Evolutionary conservation across 2,329 filamentous ascomycete genomes (phyloP).

Genomic region (Ophiostoma himal-ulmi): DNA sequence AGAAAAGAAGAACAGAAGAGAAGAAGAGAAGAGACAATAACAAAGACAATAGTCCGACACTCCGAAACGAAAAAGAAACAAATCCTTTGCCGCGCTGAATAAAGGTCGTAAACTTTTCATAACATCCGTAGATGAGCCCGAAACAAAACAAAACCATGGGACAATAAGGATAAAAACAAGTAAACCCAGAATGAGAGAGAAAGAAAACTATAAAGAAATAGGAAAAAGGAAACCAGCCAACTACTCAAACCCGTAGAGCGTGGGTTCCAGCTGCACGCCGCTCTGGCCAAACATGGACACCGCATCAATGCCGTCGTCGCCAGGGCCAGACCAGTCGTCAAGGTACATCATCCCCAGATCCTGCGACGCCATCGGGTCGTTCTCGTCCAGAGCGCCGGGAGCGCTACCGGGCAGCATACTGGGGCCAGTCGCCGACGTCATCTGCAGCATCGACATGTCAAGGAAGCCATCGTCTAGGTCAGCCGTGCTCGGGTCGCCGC

Average conservation of each 20-base stretch:
- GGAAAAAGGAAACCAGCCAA: not conserved
- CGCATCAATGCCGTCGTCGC: conserved; percentile 34
- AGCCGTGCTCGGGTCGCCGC: conserved; percentile 37
- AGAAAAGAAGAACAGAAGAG: not conserved
- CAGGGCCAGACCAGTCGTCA: conserved; percentile 38
- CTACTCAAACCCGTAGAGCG: conserved; percentile 32
- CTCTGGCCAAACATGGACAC: conserved; percentile 47
- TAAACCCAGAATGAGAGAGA: not conserved
- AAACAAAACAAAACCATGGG: conserved; percentile 11
- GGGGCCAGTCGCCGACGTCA: not conserved
- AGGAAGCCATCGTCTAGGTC: conserved; percentile 42
- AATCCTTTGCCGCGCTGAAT: conserved; percentile 10
- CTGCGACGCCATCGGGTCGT: conserved; percentile 24
- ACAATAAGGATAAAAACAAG: conserved; percentile 11
- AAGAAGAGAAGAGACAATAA: not conserved
- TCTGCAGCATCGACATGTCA: conserved; percentile 32
- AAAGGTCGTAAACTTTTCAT: conserved; percentile 17
- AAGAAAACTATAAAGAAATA: no score
- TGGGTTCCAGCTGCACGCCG: conserved; percentile 45
- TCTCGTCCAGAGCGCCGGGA: conserved; percentile 23
- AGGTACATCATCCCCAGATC: conserved; percentile 23
- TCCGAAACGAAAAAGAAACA: conserved; percentile 5
- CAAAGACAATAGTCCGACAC: not conserved
- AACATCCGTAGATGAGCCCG: not conserved
- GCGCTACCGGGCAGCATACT: conserved; percentile 32